These are phyloP conservation scores for Paspalum notatum DNA, from an alignment of 176 grass and related monocot species.

Conservation along the genomic window DNA sequence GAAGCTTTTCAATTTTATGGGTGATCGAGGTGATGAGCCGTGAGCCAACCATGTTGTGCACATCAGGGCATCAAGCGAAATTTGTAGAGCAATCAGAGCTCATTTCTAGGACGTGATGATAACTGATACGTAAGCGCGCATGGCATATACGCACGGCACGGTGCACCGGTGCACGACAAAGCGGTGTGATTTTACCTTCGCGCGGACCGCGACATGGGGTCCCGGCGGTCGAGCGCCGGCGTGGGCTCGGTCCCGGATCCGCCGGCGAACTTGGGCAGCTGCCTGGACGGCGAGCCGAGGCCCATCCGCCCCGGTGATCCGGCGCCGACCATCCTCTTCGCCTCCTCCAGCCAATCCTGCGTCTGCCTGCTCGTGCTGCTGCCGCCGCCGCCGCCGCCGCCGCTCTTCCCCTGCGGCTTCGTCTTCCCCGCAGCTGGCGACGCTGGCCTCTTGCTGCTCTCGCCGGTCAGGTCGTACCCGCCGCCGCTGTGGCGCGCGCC, in stretches of 20 bases:
- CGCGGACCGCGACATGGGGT: constrained; percentile 67
- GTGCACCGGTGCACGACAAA: background rate
- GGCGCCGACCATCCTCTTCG: constrained; percentile 51
- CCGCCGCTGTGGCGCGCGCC: constrained; percentile 32
- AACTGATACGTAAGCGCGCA: background rate
- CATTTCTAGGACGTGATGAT: background rate
- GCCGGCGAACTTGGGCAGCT: constrained; percentile 54
- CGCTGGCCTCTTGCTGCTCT: constrained; percentile 31
- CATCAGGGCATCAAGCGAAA: background rate
- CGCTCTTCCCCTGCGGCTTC: constrained; percentile 24
- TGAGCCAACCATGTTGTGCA: no score
- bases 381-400: background rate
- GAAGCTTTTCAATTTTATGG: no score
- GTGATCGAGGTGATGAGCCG: no score
- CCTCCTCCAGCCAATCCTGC: constrained; percentile 73
- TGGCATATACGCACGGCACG: background rate
- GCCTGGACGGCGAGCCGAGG: constrained; percentile 51
- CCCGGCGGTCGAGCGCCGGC: constrained; percentile 60
- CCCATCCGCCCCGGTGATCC: constrained; percentile 49
- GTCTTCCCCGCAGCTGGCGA: constrained; percentile 30
- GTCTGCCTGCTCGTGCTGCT: constrained; percentile 52
- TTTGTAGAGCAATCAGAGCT: background rate
- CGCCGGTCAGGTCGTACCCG: constrained; percentile 47
- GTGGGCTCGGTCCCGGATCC: constrained; percentile 35
- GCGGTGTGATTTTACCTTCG: constrained; percentile 45